A percentile compares a stretch with the other conserved stretches of the same genome.
Conservation (phyloP, 345 rosid species). For the Eucalyptus cloeziana region DNA sequence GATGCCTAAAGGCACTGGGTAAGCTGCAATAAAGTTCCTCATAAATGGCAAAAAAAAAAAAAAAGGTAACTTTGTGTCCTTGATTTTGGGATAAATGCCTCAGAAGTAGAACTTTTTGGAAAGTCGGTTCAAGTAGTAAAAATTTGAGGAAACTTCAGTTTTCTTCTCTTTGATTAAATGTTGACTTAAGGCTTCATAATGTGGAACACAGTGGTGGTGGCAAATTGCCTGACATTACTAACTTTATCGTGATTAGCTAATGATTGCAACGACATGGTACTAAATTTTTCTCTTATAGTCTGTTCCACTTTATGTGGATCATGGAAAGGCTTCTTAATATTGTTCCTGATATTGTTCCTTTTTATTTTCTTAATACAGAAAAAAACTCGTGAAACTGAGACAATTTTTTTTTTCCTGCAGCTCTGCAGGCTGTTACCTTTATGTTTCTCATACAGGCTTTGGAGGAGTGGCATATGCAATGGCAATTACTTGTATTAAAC, state of each 20-base stretch:
- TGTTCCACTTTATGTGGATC: not conserved
- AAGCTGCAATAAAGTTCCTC: not conserved
- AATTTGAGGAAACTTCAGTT: not conserved
- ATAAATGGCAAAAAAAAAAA: not conserved
- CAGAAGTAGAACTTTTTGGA: not conserved
- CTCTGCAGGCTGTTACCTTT: slow-evolving; percentile 69
- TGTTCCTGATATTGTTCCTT: not conserved
- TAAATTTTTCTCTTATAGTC: not conserved
- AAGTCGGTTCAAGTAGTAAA: not conserved
- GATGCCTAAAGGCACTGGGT: not conserved
- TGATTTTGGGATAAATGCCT: not conserved
- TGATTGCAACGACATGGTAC: not conserved
- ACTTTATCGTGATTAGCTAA: not conserved
- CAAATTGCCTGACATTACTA: not conserved
- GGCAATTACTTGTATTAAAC: slow-evolving; percentile 74
- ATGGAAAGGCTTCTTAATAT: not conserved
- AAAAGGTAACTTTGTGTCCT: not conserved
- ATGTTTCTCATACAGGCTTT: slow-evolving; percentile 82
- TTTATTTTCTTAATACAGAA: not conserved
- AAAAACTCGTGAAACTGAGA: not conserved
- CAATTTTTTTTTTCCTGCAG: slow-evolving; percentile 11
- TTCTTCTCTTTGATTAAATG: not conserved
- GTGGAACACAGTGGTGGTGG: not conserved
- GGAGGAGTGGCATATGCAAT: slow-evolving; percentile 91
- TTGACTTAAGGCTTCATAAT: not conserved